A percentile compares a stretch with the other conserved stretches of the same genome.
Evolutionary conservation across 73 alveolate species (phyloP).

Genomic region (Paramecium sexaurelia): DNA sequence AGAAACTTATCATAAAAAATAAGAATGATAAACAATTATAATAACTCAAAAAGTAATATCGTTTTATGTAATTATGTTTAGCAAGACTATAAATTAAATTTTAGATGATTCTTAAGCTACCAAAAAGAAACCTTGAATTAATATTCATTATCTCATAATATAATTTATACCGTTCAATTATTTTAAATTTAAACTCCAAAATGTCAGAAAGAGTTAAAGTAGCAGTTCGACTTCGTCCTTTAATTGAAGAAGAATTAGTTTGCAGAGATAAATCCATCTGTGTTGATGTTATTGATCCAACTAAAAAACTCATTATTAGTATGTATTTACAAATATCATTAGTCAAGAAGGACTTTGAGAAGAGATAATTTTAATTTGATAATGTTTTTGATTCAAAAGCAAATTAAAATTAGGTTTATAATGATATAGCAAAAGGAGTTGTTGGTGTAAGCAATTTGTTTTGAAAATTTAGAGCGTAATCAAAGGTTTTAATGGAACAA

Average conservation of each 20-base stretch:
- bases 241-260: slow-evolving; percentile 68
- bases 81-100: neutral
- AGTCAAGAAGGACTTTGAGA: slow-evolving; percentile 80
- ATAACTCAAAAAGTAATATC: neutral
- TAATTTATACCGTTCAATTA: slow-evolving; percentile 17
- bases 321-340: neutral
- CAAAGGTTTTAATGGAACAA: slow-evolving; percentile 98
- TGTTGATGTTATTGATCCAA: slow-evolving; percentile 65
- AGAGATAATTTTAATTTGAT: slow-evolving; percentile 83
- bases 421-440: slow-evolving; percentile 81
- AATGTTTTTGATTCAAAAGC: slow-evolving; percentile 82
- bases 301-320: slow-evolving; percentile 53
- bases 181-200: neutral
- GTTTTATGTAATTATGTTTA: neutral
- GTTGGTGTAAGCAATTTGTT: slow-evolving; percentile 84
- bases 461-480: slow-evolving; percentile 79
- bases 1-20: neutral
- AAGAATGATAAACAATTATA: neutral
- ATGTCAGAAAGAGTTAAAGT: slow-evolving; percentile 73
- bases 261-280: slow-evolving; percentile 43
- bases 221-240: slow-evolving; percentile 72
- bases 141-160: neutral
- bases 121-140: neutral
- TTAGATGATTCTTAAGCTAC: slow-evolving; percentile 3
- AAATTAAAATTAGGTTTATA: slow-evolving; percentile 82